A percentile compares a stretch with the other conserved stretches of the same genome.
Evolutionary conservation across 192 early-diverging fungal species (phyloP).

Genomic region (Mortierella claussenii): DNA sequence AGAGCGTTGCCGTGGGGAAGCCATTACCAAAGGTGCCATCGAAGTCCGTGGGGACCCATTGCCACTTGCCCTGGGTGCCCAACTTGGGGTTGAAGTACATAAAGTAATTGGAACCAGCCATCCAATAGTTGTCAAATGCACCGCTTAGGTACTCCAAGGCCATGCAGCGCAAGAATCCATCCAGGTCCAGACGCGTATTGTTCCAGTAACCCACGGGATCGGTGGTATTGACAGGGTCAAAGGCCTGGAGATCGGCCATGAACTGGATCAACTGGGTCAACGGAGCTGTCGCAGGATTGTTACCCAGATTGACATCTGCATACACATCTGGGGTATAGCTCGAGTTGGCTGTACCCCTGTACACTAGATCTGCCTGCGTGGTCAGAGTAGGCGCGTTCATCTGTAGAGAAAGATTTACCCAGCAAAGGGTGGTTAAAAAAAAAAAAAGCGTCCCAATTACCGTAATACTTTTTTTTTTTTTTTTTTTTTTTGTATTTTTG

Average conservation of each 20-base stretch:
- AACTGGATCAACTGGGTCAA: constrained; percentile 45
- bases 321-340: constrained; percentile 48
- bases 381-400: constrained; percentile 27
- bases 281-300: constrained; percentile 23
- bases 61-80: constrained; percentile 39
- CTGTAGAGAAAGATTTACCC: too few relatives aligned
- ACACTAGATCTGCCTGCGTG: constrained; percentile 48
- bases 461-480: too few relatives aligned
- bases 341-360: constrained; percentile 21
- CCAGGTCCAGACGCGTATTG: constrained; percentile 47
- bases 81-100: constrained; percentile 56
- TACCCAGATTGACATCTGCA: constrained; percentile 25
- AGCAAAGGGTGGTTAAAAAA: too few relatives aligned
- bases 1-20: constrained; percentile 21
- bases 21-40: constrained; percentile 61
- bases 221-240: constrained; percentile 18
- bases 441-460: too few relatives aligned
- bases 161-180: constrained; percentile 62
- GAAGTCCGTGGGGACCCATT: constrained; percentile 58
- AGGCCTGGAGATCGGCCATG: constrained; percentile 43
- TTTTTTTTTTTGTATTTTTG: too few relatives aligned
- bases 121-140: constrained; percentile 62
- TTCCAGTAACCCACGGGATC: constrained; percentile 43
- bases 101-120: constrained; percentile 57
- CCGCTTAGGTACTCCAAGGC: constrained; percentile 61